Conservation (phyloP, 805 yeast genomes). For the Monosporozyma siamensis region DNA sequence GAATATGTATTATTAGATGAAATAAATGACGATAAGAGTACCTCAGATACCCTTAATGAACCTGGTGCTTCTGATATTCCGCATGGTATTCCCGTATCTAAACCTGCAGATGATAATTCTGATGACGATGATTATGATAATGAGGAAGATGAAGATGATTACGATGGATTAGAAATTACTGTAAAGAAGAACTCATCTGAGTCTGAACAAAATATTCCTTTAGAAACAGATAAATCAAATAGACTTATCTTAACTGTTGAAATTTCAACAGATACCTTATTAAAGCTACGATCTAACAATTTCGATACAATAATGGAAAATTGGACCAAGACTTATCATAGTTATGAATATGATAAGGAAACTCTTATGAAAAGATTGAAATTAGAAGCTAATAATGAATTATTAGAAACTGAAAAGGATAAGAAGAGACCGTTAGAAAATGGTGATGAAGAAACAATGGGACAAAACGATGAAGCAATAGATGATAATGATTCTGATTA, state of each 20-base stretch:
- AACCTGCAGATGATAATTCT: conserved; percentile 4
- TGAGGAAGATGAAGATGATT: conserved; percentile 12
- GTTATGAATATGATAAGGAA: conserved; percentile 65
- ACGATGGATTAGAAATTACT: conserved; percentile 1
- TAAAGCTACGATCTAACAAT: conserved; percentile 27
- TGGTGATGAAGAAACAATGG: conserved; percentile 6
- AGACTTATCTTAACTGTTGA: conserved; percentile 25
- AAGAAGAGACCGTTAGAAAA: conserved; percentile 19
- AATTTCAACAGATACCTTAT: conserved; percentile 29
- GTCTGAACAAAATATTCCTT: conserved; percentile 6
- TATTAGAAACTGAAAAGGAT: conserved; percentile 33
- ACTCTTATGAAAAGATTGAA: conserved; percentile 66
- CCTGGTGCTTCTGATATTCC: too few species aligned
- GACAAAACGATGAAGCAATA: not conserved
- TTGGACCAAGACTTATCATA: conserved; percentile 66
- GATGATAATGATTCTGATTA: conserved; percentile 14
- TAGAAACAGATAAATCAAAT: conserved; percentile 12
- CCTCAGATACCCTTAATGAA: too few species aligned
- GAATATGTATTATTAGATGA: conserved; percentile 13
- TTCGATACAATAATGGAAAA: conserved; percentile 40
- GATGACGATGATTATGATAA: conserved; percentile 14
- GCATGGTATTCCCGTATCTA: not conserved
- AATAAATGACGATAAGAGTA: conserved; percentile 1
- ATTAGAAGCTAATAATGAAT: conserved; percentile 71
- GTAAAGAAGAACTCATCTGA: not conserved